Percentiles rank a stretch among this genome's conserved stretches.
phyloP scores from a whole-genome alignment of 1,284 basidiomycete genomes.

The Anthracocystis panici-leucophaei region DNA sequence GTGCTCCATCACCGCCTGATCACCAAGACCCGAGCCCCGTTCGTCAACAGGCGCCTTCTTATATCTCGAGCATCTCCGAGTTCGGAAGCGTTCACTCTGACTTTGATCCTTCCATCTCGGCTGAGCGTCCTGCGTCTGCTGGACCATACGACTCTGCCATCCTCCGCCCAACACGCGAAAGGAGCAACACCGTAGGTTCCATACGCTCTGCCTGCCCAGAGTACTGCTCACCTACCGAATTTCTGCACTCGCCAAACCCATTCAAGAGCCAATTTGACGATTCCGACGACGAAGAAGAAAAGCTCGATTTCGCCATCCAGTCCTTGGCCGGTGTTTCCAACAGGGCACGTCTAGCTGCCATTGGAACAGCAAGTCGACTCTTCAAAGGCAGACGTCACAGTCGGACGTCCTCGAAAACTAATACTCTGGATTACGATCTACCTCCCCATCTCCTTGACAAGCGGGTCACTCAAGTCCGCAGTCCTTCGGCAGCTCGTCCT shows the following conservation, averaged over 20 bases:
- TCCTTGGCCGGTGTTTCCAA: slow-evolving; percentile 13
- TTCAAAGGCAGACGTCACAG: slow-evolving; percentile 34
- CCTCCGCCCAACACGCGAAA: neutral
- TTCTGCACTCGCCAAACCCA: slow-evolving; percentile 1
- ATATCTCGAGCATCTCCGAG: neutral
- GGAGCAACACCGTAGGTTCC: slow-evolving; percentile 21
- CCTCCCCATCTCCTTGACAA: slow-evolving; percentile 3
- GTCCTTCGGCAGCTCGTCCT: neutral
- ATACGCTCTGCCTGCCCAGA: neutral
- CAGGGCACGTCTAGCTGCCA: slow-evolving; percentile 30
- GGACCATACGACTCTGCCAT: too few relatives aligned
- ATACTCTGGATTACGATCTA: neutral
- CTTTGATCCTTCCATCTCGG: neutral
- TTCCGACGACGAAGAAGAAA: slow-evolving; percentile 49
- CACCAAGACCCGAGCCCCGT: neutral
- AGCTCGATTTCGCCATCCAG: slow-evolving; percentile 7
- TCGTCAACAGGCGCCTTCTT: neutral
- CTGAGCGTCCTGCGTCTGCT: too few relatives aligned
- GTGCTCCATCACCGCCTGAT: neutral
- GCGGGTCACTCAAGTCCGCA: neutral
- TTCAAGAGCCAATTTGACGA: slow-evolving; percentile 46
- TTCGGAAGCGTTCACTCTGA: slow-evolving; percentile 5
- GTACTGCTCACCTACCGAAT: neutral
- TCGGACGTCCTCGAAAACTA: slow-evolving; percentile 8
- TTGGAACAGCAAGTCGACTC: slow-evolving; percentile 39